These are phyloP conservation scores for Scolecobasidium constrictum DNA, from an alignment of 2,329 filamentous ascomycete species.

Conservation along the genomic window DNA sequence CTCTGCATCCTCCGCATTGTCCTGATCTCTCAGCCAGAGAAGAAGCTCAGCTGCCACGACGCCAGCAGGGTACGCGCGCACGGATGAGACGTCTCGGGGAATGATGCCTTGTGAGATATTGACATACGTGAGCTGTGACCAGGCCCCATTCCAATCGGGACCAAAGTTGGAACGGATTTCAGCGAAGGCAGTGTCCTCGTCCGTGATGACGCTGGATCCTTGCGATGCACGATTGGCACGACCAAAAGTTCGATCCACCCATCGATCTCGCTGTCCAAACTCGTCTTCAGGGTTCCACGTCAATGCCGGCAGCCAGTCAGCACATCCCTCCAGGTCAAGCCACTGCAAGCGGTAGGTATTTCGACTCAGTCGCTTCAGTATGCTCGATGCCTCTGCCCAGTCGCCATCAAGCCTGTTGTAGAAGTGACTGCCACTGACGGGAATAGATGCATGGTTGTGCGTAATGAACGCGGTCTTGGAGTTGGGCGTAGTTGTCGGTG, in stretches of 20 bases:
- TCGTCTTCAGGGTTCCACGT: slow-evolving; percentile 1
- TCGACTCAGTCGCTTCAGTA: slow-evolving; percentile 39
- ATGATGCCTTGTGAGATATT: slow-evolving; percentile 35
- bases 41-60: slow-evolving; percentile 12
- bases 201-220: neutral
- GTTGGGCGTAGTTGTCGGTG: slow-evolving; percentile 44
- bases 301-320: slow-evolving; percentile 33
- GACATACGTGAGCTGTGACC: slow-evolving; percentile 32
- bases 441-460: slow-evolving; percentile 26
- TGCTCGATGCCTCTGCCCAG: slow-evolving; percentile 44
- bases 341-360: slow-evolving; percentile 48
- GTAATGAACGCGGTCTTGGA: slow-evolving; percentile 35
- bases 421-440: slow-evolving; percentile 18
- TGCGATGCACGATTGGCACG: neutral
- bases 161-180: slow-evolving; percentile 13
- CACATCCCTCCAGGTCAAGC: slow-evolving; percentile 52
- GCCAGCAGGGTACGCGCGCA: slow-evolving; percentile 5
- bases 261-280: neutral
- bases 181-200: neutral
- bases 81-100: slow-evolving; percentile 18
- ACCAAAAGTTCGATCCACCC: slow-evolving; percentile 5
- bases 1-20: slow-evolving; percentile 2
- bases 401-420: slow-evolving; percentile 7
- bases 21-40: slow-evolving; percentile 4
- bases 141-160: slow-evolving; percentile 29